phyloP scores from a whole-genome alignment of 148 eudicot genomes.

The Beta vulgaris region DNA sequence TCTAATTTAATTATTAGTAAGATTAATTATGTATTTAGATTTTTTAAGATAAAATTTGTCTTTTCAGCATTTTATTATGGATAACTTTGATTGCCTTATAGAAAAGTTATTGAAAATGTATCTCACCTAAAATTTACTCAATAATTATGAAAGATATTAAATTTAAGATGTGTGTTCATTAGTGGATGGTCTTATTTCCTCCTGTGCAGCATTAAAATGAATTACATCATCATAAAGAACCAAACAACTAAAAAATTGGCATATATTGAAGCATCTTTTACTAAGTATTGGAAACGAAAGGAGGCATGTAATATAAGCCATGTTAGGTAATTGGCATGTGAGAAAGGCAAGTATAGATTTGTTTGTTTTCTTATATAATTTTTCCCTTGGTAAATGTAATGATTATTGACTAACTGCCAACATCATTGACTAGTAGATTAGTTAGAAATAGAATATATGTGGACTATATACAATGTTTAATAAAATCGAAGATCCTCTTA shows the following conservation, averaged over 20 bases:
- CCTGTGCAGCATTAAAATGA: no score
- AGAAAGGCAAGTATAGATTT: background rate
- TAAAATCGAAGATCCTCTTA: background rate
- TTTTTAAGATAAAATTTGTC: no score
- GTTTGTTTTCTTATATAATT: background rate
- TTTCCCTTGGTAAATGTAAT: background rate
- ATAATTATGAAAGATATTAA: no score
- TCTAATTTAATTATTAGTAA: no score
- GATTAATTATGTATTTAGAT: no score
- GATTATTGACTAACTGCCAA: background rate
- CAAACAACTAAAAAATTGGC: background rate
- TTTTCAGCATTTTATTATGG: no score
- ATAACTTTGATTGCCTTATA: no score
- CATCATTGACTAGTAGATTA: background rate
- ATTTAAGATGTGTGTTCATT: no score
- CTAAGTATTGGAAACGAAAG: background rate
- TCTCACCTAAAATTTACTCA: no score
- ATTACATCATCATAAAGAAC: background rate
- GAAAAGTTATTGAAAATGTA: no score
- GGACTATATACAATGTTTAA: constrained; percentile 1
- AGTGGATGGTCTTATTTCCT: no score
- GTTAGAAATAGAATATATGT: constrained; percentile 2
- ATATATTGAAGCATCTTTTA: constrained; percentile 3
- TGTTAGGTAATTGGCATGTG: constrained; percentile 22
- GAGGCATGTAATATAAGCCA: constrained; percentile 4